Evolutionary conservation across 1,284 basidiomycete genomes (phyloP), one percentile per base, ranked within the genome.

Genomic region (Marasmius tenuissimus): DNA sequence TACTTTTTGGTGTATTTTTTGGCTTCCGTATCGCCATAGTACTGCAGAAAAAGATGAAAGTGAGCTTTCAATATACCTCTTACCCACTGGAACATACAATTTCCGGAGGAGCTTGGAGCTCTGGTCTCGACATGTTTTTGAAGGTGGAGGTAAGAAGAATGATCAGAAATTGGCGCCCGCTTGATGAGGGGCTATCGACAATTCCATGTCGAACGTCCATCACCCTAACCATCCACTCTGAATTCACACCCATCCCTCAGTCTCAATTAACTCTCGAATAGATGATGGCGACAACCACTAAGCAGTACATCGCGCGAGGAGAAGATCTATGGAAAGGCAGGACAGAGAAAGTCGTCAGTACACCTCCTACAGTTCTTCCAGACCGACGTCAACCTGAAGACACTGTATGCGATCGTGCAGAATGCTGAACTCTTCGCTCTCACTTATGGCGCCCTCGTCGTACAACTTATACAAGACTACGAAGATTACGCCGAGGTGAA

Each of bases 401-500:
- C n/a, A n/a, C n/a, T 56, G 55, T 61, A 64, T 69, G 69, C 61
- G 71, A 69, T 66, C 52, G 66, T 57, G 57, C 73, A 95, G 94
- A 99, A 97, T 75, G 94, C 95, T 69, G 97, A 99, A 76, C 85
- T 99, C 20, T 99, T 99, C 76, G 92, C 96, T 3, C 78, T 99
- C 64, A 99, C 97, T 27, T 99, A 99, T 70, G 97, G 97, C 57
- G 95, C 96, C 16, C 85, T 99, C 53, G 97, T 99, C 56, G 95
- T 98, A 40, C 97, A 99, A 79, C 86, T 99, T 64, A 95, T 99
- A 69, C 97, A 98, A 74, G 97, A 99, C 76, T 99, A 98, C 72
- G 97, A 99, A 73, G 96, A 99, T 79, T 99, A 98, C 70, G 82
- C 82, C 14, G 94, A 97, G 74, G 91, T 93, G 65, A 93, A 93